These are phyloP conservation scores for Trypethelium eluteriae DNA, from an alignment of 495 filamentous ascomycete species.

Conservation along the genomic window DNA sequence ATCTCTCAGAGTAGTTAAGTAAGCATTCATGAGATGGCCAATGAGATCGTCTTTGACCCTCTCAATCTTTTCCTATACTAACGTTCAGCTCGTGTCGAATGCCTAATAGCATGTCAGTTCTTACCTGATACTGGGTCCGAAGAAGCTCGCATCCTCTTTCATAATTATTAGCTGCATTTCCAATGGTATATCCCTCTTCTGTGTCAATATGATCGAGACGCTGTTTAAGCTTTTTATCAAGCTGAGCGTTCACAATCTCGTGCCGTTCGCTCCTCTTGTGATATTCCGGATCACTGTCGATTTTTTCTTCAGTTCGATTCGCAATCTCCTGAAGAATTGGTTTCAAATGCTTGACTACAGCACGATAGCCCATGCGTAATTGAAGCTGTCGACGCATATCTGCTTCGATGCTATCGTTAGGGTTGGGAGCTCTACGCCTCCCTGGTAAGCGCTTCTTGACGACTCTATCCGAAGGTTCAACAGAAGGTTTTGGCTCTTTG, in stretches of 20 bases:
- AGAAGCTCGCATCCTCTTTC: conserved; percentile 2
- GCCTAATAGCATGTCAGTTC: background rate
- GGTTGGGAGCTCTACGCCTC: conserved; percentile 33
- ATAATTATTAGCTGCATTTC: conserved; percentile 7
- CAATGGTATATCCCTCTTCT: conserved; percentile 6
- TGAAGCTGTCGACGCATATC: conserved; percentile 35
- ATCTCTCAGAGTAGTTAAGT: background rate
- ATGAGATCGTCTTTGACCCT: conserved; percentile 3
- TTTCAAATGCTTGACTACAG: conserved; percentile 32
- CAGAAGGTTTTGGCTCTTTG: conserved; percentile 10
- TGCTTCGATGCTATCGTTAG: conserved; percentile 31
- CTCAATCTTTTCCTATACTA: background rate
- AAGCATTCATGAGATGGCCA: background rate
- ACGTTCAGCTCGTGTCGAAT: background rate
- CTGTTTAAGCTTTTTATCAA: conserved; percentile 23
- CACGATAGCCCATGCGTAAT: conserved; percentile 33
- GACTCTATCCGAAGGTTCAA: conserved; percentile 14
- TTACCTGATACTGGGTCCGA: conserved; percentile 2
- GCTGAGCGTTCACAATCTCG: conserved; percentile 21
- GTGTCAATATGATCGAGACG: conserved; percentile 21
- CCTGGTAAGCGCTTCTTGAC: conserved; percentile 32
- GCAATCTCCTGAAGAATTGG: conserved; percentile 33
- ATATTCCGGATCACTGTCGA: conserved; percentile 27
- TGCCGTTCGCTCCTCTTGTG: conserved; percentile 29
- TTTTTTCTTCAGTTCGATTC: conserved; percentile 25